phyloP scores from a whole-genome alignment of 108 stramenopile genomes.

The Tribonema minus region DNA sequence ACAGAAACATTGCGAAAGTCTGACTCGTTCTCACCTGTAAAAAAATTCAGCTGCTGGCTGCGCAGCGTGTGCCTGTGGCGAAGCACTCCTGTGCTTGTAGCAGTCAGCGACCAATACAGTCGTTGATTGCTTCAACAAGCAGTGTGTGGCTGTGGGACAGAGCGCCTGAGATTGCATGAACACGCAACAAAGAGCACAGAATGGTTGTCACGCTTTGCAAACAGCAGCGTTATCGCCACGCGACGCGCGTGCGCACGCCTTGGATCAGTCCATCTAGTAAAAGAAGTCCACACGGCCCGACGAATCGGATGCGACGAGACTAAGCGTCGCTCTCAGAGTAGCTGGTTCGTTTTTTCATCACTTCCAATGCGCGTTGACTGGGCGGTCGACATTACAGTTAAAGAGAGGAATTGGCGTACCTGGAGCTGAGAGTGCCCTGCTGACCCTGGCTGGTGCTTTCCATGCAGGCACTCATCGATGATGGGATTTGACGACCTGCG shows the following conservation, averaged over 20 bases:
- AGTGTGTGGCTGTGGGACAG: not conserved
- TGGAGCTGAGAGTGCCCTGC: too few species aligned
- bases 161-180: not conserved
- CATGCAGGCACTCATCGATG: too few species aligned
- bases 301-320: not conserved
- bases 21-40: too few species aligned
- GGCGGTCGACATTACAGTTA: too few species aligned
- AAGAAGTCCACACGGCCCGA: not conserved
- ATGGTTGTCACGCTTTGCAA: not conserved
- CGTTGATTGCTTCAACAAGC: not conserved
- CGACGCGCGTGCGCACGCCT: not conserved
- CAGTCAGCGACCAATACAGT: not conserved
- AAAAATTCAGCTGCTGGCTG: not conserved
- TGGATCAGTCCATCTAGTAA: not conserved
- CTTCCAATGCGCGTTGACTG: not conserved
- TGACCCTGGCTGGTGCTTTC: too few species aligned
- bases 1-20: too few species aligned
- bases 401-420: too few species aligned
- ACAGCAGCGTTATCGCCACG: not conserved
- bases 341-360: not conserved
- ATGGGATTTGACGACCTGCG: too few species aligned
- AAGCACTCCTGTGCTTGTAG: not conserved
- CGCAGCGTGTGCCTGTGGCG: not conserved
- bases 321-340: not conserved
- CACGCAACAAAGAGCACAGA: not conserved